Evolutionary conservation across 345 rosid genomes (phyloP), one percentile per base, ranked within the genome.

Genomic region (Litchi chinensis): DNA sequence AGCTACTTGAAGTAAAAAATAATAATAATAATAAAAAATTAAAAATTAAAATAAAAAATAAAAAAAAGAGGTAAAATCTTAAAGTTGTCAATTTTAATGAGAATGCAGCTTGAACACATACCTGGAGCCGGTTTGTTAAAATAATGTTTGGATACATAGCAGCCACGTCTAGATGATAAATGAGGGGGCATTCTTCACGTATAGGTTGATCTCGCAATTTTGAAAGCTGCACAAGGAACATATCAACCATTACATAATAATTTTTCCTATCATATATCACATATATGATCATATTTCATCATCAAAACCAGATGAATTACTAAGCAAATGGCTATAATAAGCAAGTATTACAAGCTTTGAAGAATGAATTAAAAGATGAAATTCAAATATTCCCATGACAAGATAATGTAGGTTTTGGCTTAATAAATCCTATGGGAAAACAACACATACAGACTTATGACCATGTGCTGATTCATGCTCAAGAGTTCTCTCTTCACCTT

Each of bases 111-210:
- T 22, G 50, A 60, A 10, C 67, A 81, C 81, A 80, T 85, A 95
- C 98, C 98, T 95, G 98, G 84, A 95, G 97, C 86, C 99, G 88
- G 82, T 93, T 95, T 77, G 99, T 95, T 84, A 95, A 87, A 83
- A 95, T 95, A 86, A 95, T 95, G 86, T 95, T 95, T 70, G 98
- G 99, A 86, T 95, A 93, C 99, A 95, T 93, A 16, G 99, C 99
- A 80, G 99, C 99, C 65, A 95, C 99, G 86, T 95, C 99, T 40
- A 95, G 87, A 89, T 95, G 99, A 85, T 93, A 95, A 86, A 95
- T 92, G 40, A 93, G 99, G 76, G 98, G 99, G 63, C 95, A 93
- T 83, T 95, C 99, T 80, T 95, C 97, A 77, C 92, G 94, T 68
- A 89, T 65, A 32, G 99, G 98, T 82, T 85, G 83, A 85, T 90